Percentiles rank a stretch among this genome's conserved stretches.
Conservation (phyloP, 1,284 basidiomycete genomes). For the Naganishia sp. region DNA sequence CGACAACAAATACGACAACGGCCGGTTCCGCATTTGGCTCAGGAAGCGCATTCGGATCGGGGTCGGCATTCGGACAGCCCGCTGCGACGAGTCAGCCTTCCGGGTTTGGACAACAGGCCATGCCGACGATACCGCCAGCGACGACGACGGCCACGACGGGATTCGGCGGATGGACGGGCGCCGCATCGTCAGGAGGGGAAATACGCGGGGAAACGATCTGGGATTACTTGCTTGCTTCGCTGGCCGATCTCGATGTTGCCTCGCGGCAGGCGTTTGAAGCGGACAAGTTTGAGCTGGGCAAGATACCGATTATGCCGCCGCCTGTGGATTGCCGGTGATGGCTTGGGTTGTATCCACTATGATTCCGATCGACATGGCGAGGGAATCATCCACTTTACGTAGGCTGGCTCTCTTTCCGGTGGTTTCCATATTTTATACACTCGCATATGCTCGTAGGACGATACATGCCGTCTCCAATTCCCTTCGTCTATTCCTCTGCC, state of each 20-base stretch:
- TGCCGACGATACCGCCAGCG: not conserved
- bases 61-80: constrained; percentile 36
- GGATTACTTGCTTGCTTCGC: constrained; percentile 34
- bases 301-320: constrained; percentile 74
- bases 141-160: constrained; percentile 28
- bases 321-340: constrained; percentile 59
- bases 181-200: not conserved
- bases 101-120: constrained; percentile 47
- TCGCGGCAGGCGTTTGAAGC: constrained; percentile 64
- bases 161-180: constrained; percentile 4
- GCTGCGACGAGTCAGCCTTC: constrained; percentile 30
- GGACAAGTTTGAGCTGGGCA: constrained; percentile 68
- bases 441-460: not conserved
- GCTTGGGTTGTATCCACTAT: constrained; percentile 1
- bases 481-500: constrained; percentile 52
- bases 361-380: no score
- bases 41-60: constrained; percentile 46
- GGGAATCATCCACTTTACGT: not conserved
- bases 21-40: constrained; percentile 42
- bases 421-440: constrained; percentile 4
- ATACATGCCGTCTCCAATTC: not conserved
- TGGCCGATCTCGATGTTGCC: constrained; percentile 56
- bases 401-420: not conserved
- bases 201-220: constrained; percentile 25
- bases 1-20: constrained; percentile 53